Evolutionary conservation across 345 rosid genomes (phyloP).

Genomic region (Ricinus communis): DNA sequence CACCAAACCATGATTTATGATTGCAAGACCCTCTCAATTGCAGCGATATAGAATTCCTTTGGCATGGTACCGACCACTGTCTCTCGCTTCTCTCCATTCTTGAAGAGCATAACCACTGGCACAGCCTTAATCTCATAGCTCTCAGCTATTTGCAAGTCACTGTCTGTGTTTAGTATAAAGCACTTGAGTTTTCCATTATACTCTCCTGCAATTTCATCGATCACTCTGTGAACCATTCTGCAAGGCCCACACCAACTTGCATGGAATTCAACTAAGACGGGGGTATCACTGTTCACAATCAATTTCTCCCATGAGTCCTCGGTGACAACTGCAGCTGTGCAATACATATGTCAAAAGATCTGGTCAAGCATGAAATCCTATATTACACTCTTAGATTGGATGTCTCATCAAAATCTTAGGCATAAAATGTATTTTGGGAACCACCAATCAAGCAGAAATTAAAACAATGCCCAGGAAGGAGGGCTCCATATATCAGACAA

Average conservation of each 20-base stretch:
- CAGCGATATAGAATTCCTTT: constrained; percentile 80
- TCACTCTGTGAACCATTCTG: constrained; percentile 57
- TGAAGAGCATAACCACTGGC: constrained; percentile 82
- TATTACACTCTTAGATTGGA: background rate
- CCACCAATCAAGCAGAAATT: constrained; percentile 11
- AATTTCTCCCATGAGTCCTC: constrained; percentile 63
- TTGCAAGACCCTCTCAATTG: constrained; percentile 80
- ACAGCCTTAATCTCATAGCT: constrained; percentile 84
- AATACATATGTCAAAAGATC: constrained; percentile 12
- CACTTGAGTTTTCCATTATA: constrained; percentile 71
- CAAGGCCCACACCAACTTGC: constrained; percentile 81
- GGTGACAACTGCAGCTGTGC: constrained; percentile 62
- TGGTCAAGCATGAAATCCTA: constrained; percentile 12
- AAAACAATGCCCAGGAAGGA: background rate
- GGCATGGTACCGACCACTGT: constrained; percentile 93
- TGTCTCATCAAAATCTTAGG: background rate
- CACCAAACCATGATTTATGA: constrained; percentile 31
- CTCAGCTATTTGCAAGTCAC: constrained; percentile 64
- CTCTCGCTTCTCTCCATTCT: constrained; percentile 77
- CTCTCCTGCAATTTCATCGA: constrained; percentile 78
- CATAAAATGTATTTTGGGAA: constrained; percentile 1
- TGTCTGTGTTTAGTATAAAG: constrained; percentile 71
- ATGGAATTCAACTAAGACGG: constrained; percentile 85
- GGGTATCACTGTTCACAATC: constrained; percentile 57
- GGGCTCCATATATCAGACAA: background rate